Base-by-base conservation (phyloP, 441 rosid species). In the Dalechampia spathulata region DNA sequence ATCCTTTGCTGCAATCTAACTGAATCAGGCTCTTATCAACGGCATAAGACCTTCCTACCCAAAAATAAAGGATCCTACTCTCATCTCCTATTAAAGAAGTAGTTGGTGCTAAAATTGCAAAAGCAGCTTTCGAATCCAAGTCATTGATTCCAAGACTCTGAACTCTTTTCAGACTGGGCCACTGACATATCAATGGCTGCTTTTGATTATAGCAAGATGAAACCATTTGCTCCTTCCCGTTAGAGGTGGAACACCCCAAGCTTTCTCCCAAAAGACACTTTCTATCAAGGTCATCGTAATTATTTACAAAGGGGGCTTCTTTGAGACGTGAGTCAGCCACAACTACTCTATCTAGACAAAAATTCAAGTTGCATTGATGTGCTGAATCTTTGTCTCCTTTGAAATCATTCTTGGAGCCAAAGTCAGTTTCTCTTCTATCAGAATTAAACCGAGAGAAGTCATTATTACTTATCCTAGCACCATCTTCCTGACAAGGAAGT, bases 1-100 rank as follows among this genome's bases (percentile, higher is more conserved):
- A 34, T 14, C 20, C 66, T 58, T 62, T 65, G 62, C 73, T 61
- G 52, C 71, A 68, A 76, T 71, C 77, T 71, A 78, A 65, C 65
- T 68, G 66, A 63, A 67, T 62, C 70, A 52, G 57, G 69, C 67
- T 65, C 70, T 74, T 72, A 17, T 73, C 80, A 23, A 30, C 46
- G 67, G 61, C 23, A 63, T 80, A 79, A 55, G 81, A 83, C 75
- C 71, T 81, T 73, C 97, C 99, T 62, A 86, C 64, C 99, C 99
- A 92, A 68, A 92, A 68, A 71, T 80, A 80, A 37, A 92, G 79
- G 75, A 64, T 62, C 73, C 77, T 73, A 72, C 60, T 61, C 58
- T 69, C 60, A 57, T 61, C 66, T 60, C 70, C 74, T 65, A 73
- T 79, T 55, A 78, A 63, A 62, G 17, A 51, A 53, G 75, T 66